Evolutionary conservation across 1,284 basidiomycete genomes (phyloP).

Genomic region (Leccinum pachyderme): DNA sequence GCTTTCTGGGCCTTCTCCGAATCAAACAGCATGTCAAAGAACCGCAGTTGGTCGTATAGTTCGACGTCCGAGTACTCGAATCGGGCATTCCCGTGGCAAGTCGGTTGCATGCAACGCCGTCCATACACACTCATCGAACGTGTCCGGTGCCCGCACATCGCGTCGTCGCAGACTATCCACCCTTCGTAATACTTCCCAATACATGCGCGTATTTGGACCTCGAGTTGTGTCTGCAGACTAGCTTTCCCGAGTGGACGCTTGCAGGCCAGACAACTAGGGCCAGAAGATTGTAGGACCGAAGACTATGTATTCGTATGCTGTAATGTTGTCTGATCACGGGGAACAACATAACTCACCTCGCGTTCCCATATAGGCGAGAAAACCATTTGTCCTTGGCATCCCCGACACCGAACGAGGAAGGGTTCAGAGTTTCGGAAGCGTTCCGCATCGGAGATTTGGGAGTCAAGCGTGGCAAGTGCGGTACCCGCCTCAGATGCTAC

Average conservation of each 20-base stretch:
- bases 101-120: constrained; percentile 66
- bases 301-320: constrained; percentile 29
- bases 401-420: constrained; percentile 72
- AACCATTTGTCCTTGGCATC: constrained; percentile 60
- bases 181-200: constrained; percentile 87
- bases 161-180: constrained; percentile 87
- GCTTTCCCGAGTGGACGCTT: constrained; percentile 48
- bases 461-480: constrained; percentile 82
- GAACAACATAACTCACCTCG: constrained; percentile 44
- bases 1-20: constrained; percentile 59
- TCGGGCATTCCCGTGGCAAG: constrained; percentile 66
- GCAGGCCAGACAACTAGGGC: constrained; percentile 66
- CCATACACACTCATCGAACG: constrained; percentile 93
- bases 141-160: constrained; percentile 81
- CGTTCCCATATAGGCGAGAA: constrained; percentile 71
- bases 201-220: constrained; percentile 76
- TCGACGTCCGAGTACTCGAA: constrained; percentile 86
- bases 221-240: constrained; percentile 82
- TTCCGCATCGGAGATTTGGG: constrained; percentile 86
- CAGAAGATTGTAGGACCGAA: constrained; percentile 49
- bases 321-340: background rate
- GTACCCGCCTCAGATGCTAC: constrained; percentile 57
- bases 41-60: constrained; percentile 87
- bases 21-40: constrained; percentile 79
- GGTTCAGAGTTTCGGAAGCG: constrained; percentile 77